phyloP scores from a whole-genome alignment of 768 basidiomycete genomes.

The Hortiboletus campestris region DNA sequence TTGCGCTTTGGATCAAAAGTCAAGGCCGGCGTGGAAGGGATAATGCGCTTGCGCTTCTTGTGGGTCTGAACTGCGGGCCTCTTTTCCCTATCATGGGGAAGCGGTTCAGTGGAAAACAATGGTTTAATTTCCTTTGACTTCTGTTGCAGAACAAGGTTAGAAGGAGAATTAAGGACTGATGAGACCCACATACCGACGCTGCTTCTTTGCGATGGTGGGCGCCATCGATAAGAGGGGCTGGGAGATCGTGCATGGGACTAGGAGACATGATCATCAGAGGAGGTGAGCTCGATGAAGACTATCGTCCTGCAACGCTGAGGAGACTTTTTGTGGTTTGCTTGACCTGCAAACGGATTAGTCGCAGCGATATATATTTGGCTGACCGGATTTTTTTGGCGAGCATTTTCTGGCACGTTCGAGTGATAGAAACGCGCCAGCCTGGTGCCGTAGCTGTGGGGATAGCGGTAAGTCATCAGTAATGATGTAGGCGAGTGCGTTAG shows the following conservation, averaged over 20 bases:
- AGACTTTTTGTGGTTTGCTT: constrained; percentile 8
- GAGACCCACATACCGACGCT: constrained; percentile 18
- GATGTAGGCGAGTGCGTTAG: constrained; percentile 26
- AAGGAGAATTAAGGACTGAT: constrained; percentile 6
- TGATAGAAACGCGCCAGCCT: constrained; percentile 33
- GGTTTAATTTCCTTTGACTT: constrained; percentile 20
- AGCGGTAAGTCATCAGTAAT: constrained; percentile 21
- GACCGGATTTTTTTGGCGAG: constrained; percentile 21
- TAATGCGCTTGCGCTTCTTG: constrained; percentile 25
- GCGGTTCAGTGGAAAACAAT: constrained; percentile 22
- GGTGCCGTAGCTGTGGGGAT: constrained; percentile 34
- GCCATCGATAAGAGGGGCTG: constrained; percentile 1
- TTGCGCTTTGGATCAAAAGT: constrained; percentile 20
- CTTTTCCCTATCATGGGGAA: constrained; percentile 26
- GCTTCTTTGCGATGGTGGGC: constrained; percentile 20
- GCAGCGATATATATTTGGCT: constrained; percentile 28
- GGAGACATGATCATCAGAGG: constrained; percentile 11
- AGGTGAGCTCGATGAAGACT: constrained; percentile 5
- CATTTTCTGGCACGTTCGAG: constrained; percentile 26
- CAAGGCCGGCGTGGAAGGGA: constrained; percentile 20
- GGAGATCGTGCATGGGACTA: constrained; percentile 13
- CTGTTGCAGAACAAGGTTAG: constrained; percentile 18
- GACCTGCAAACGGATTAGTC: constrained; percentile 12
- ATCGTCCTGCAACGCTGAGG: constrained; percentile 11
- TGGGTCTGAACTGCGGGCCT: constrained; percentile 7